A percentile compares a stretch with the other conserved stretches of the same genome.
These are phyloP conservation scores for Obelidium mucronatum DNA, from an alignment of 192 early-diverging fungal genomes.

Conservation along the genomic window DNA sequence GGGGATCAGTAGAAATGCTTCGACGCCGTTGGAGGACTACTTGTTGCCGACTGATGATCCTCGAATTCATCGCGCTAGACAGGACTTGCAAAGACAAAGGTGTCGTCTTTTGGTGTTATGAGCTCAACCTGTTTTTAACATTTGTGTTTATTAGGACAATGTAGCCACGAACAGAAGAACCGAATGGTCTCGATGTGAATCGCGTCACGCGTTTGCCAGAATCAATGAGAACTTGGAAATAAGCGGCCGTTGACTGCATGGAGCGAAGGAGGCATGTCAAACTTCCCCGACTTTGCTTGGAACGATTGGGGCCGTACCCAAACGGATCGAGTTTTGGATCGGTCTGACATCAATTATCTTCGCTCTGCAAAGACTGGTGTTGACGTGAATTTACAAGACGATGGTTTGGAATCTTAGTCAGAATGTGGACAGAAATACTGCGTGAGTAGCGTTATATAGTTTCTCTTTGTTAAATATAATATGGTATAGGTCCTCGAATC, in stretches of 20 bases:
- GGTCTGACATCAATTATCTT: constrained; percentile 53
- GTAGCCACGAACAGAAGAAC: constrained; percentile 21
- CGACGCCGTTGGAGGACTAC: constrained; percentile 52
- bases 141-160: neutral
- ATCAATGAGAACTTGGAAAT: constrained; percentile 46
- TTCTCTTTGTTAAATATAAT: no score
- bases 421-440: constrained; percentile 52
- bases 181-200: constrained; percentile 55
- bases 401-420: constrained; percentile 56
- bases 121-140: neutral
- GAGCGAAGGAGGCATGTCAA: constrained; percentile 48
- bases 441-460: no score
- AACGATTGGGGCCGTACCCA: constrained; percentile 50
- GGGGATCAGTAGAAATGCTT: constrained; percentile 36
- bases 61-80: constrained; percentile 45
- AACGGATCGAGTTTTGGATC: constrained; percentile 53
- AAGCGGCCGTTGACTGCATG: constrained; percentile 52
- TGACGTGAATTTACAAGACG: constrained; percentile 54
- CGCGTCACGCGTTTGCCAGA: constrained; percentile 46
- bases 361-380: constrained; percentile 38
- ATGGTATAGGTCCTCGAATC: neutral
- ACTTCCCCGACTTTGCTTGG: constrained; percentile 46
- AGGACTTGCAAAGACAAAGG: constrained; percentile 32
- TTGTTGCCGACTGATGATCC: constrained; percentile 53
- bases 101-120: neutral